These are phyloP conservation scores for Chenopodium suecicum DNA, from an alignment of 148 eudicot species.

Conservation along the genomic window DNA sequence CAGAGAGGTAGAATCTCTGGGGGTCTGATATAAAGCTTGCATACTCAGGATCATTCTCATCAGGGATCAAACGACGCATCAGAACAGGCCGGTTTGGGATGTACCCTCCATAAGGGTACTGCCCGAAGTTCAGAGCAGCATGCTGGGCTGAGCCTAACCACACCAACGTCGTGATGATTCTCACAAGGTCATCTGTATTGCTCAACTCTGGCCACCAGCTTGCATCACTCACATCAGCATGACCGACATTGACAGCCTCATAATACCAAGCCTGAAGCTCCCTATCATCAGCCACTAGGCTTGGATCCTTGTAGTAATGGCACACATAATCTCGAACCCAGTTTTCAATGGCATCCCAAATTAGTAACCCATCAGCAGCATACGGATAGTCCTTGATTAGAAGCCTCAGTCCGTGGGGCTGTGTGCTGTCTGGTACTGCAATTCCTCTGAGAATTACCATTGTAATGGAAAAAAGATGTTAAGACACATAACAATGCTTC, in stretches of 20 bases:
- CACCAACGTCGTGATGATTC: constrained; percentile 70
- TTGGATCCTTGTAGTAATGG: constrained; percentile 67
- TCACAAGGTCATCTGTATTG: constrained; percentile 55
- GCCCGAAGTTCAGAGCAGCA: constrained; percentile 89
- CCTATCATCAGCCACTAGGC: constrained; percentile 48
- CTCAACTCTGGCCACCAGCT: constrained; percentile 80
- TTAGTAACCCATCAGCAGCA: constrained; percentile 83
- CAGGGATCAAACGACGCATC: constrained; percentile 75
- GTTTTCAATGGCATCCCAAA: constrained; percentile 73
- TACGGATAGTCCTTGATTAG: constrained; percentile 86
- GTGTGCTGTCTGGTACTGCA: constrained; percentile 77
- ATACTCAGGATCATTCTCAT: constrained; percentile 75
- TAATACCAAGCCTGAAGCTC: constrained; percentile 96
- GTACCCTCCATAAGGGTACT: constrained; percentile 95
- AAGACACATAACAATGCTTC: background rate
- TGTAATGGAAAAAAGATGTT: background rate
- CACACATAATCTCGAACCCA: constrained; percentile 74
- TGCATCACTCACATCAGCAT: constrained; percentile 64
- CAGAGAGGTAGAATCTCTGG: constrained; percentile 59
- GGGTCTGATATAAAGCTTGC: constrained; percentile 57
- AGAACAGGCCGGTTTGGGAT: constrained; percentile 88
- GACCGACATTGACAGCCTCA: constrained; percentile 90
- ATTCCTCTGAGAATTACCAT: constrained; percentile 57
- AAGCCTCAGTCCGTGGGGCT: constrained; percentile 78
- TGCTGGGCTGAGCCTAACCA: constrained; percentile 96